Percentiles rank a stretch among this genome's conserved stretches.
phyloP scores from a whole-genome alignment of 495 filamentous ascomycete species.

The Amorphotheca resinae region DNA sequence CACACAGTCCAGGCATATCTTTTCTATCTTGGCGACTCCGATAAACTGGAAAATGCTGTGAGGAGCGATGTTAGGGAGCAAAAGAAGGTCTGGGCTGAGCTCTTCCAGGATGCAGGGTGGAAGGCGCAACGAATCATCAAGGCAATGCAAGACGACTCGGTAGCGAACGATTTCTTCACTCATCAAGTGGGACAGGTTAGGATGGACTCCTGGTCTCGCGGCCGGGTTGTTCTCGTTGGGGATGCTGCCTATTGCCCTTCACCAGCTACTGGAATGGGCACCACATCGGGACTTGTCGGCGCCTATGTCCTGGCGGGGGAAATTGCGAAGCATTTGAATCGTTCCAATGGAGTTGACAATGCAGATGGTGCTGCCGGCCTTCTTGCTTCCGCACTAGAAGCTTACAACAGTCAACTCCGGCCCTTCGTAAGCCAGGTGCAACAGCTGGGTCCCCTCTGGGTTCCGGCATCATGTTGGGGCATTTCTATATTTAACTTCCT shows the following conservation, averaged over 20 bases:
- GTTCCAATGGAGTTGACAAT: no score
- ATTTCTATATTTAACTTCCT: no score
- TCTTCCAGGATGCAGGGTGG: constrained; percentile 35
- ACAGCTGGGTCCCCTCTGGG: no score
- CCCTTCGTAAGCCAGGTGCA: no score
- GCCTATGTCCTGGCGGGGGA: constrained; percentile 43
- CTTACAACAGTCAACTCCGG: no score
- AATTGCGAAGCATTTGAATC: constrained; percentile 25
- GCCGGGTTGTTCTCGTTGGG: constrained; percentile 39
- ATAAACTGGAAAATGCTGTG: constrained; percentile 12
- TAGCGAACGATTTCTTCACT: constrained; percentile 44
- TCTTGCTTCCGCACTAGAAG: no score
- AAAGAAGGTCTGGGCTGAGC: constrained; percentile 28
- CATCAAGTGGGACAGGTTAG: constrained; percentile 25
- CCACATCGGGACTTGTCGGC: constrained; percentile 31
- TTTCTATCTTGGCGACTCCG: constrained; percentile 17
- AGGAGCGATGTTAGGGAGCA: constrained; percentile 15
- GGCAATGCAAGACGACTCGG: constrained; percentile 25
- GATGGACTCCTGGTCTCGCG: constrained; percentile 29
- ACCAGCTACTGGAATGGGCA: constrained; percentile 38
- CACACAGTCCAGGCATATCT: constrained; percentile 29
- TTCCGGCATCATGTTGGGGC: no score
- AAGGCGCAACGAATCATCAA: constrained; percentile 28
- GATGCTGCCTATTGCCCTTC: constrained; percentile 42
- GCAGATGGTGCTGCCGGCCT: no score